Evolutionary conservation across 768 basidiomycete genomes (phyloP), one percentile per base, ranked within the genome.

Genomic region (Gloeophyllum trabeum): DNA sequence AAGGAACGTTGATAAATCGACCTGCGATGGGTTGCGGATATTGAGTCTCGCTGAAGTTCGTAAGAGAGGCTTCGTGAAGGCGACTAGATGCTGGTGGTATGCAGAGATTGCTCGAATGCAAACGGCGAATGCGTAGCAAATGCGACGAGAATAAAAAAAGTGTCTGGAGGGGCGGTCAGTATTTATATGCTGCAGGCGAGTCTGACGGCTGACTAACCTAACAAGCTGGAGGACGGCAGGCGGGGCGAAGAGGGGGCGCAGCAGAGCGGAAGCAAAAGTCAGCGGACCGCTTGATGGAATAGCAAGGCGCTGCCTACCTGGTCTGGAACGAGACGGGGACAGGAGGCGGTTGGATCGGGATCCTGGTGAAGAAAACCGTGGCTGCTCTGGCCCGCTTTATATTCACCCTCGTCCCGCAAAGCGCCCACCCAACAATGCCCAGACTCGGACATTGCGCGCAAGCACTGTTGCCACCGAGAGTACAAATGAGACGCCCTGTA

Each of bases 11-110:
- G 57, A 59, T 57, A 51, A 65, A 75, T 81, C 77, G 79, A 65
- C 76, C 76, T 66, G 77, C 79, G 79, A 79, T 76, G 60, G 47
- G 51, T 47, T 46, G 49, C 55, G 59, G 52, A 60, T 58, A 47
- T 48, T 46, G 37, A 45, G 42, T 50, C 59, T 54, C 59, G 63
- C 58, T 57, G 53, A 66, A 63, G 53, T 32, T 32, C 28, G 28
- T 32, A 21, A n/a, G n/a, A n/a, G n/a, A n/a, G n/a, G n/a, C n/a
- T n/a, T n/a, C n/a, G n/a, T n/a, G n/a, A n/a, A n/a, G n/a, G n/a
- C n/a, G 36, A 37, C 20, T 37, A 37, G 10, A 19, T 40, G 49
- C 43, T 34, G 44, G 41, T 46, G 45, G 25, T 24, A 23, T 43
- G 40, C 32, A 47, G 46, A 48, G 28, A 45, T 37, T 44, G 38